Base-by-base conservation (phyloP, 2,329 filamentous ascomycete genomes). In the Phyllosticta capitalensis region DNA sequence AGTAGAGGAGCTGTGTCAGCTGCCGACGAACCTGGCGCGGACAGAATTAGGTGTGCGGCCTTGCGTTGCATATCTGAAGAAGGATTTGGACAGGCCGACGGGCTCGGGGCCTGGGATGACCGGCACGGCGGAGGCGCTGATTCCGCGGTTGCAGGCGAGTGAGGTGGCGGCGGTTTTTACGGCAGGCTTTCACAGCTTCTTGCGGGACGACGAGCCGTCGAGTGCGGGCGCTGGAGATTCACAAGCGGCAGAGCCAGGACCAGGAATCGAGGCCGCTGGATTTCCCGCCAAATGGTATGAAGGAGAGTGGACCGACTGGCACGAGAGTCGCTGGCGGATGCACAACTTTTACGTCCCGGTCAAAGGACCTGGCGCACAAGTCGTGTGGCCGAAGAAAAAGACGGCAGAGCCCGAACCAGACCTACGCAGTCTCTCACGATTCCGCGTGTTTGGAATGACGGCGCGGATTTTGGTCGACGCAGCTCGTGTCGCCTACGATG, bases 131-230 rank as follows among this genome's bases (percentile, higher is more conserved):
- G 88, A 87, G 65, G 82, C 79, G 62, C 81, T 92, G 74, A 90
- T 90, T 61, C 92, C 92, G 0, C 82, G 84, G 48, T 80, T 96
- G 10, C 90, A 96, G 74, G 89, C 91, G 1, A 87, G 89, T 64
- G 92, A 97, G 74, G 92, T 97, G 1, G 92, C 91, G 1, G 92
- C 91, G 52, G 90, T 97, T 33, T 97, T 97, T 75, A 92, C 89
- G 5, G 92, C 89, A 5, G 88, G 90, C 0, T 90, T 97, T 66
- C 84, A 87, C 71, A 89, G 91, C 70, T 96, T 97, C 71, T 76
- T 97, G 57, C 78, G 76, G 53, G 71, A 76, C 30, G 72, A 74
- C 55, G 87, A 89, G 71, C 79, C 88, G 55, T 64, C 77, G 21
- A 30, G 22, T 17, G 54, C 55, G 24, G 28, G 52, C n/a, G 59